Evolutionary conservation across 208 protist genomes (phyloP).

Genomic region (Leishmania major): DNA sequence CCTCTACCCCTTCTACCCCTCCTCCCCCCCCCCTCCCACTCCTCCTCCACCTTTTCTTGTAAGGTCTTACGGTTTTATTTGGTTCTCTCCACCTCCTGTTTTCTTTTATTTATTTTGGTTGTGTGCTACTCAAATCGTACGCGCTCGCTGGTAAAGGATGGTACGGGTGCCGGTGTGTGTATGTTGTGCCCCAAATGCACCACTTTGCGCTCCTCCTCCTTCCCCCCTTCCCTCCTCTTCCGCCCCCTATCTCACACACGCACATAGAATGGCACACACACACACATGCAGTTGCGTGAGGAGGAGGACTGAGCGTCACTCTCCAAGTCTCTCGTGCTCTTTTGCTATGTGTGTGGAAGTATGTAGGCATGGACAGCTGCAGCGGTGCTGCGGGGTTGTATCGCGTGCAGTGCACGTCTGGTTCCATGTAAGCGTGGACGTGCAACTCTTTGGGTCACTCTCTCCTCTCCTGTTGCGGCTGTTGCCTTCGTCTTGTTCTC

Average conservation of each 20-base stretch:
- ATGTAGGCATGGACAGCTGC: too few relatives aligned
- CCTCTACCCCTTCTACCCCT: background rate
- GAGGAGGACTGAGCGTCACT: background rate
- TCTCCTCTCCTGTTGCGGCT: background rate
- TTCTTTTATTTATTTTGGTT: background rate
- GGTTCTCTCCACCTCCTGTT: too few relatives aligned
- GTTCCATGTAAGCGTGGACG: background rate
- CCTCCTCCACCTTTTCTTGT: too few relatives aligned
- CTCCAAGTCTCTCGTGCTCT: background rate
- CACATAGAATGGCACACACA: background rate
- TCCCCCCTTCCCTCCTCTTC: background rate
- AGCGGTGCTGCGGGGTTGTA: background rate
- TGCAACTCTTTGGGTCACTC: background rate
- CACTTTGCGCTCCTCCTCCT: background rate
- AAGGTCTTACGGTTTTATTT: too few relatives aligned
- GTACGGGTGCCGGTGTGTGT: background rate
- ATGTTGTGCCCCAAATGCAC: background rate
- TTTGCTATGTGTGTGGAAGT: background rate
- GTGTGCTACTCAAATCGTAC: background rate
- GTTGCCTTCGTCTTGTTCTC: background rate
- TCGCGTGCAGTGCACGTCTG: background rate
- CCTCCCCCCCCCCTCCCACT: too few relatives aligned
- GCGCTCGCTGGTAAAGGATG: background rate
- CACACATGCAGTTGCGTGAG: background rate
- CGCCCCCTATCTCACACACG: background rate